phyloP scores from a whole-genome alignment of 2,329 filamentous ascomycete genomes.

The Talaromyces sp. region DNA sequence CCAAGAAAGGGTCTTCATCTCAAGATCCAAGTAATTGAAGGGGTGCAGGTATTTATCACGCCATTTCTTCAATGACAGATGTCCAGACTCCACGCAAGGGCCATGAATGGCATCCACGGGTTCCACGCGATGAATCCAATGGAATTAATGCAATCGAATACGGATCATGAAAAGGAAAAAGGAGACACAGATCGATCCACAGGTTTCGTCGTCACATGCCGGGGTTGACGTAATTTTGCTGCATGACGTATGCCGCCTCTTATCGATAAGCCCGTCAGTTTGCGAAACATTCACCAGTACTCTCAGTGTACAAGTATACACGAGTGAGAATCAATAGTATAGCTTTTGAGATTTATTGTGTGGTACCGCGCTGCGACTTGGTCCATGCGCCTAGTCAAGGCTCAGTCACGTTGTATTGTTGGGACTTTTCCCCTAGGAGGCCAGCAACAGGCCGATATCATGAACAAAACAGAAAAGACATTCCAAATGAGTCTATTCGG shows the following conservation, averaged over 20 bases:
- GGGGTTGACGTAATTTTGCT: background rate
- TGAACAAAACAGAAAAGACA: background rate
- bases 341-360: too few relatives aligned
- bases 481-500: background rate
- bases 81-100: background rate
- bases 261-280: background rate
- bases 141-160: background rate
- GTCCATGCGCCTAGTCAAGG: too few relatives aligned
- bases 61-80: background rate
- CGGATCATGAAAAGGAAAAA: background rate
- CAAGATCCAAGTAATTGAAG: background rate
- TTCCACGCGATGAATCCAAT: background rate
- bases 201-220: background rate
- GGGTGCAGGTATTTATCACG: background rate
- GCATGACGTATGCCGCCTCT: constrained; percentile 1
- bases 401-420: too few relatives aligned
- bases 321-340: too few relatives aligned
- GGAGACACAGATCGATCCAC: background rate
- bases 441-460: background rate
- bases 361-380: too few relatives aligned
- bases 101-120: background rate
- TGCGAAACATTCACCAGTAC: too few relatives aligned
- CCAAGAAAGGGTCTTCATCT: background rate
- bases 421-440: too few relatives aligned
- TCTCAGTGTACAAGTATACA: too few relatives aligned